Conservation (phyloP, 2,329 filamentous ascomycete genomes). For the Sporothrix sp. region DNA sequence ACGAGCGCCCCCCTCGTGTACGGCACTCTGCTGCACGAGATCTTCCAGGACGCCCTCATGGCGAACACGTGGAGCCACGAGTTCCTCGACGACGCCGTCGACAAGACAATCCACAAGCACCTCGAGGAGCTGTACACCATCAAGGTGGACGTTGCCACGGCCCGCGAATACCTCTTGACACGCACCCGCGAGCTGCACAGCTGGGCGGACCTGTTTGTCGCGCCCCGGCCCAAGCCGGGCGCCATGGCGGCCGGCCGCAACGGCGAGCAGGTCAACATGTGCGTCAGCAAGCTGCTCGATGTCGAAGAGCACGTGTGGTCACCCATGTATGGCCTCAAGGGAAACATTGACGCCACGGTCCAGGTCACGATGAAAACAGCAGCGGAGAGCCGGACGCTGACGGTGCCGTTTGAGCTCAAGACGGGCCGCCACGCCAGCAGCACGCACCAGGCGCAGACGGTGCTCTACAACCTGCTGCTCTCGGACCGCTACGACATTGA, state of each 20-base stretch:
- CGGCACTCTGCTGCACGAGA: constrained; percentile 85
- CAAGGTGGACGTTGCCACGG: constrained; percentile 61
- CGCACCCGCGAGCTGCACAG: constrained; percentile 73
- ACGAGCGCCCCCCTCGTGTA: constrained; percentile 76
- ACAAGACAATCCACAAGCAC: constrained; percentile 61
- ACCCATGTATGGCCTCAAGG: constrained; percentile 92
- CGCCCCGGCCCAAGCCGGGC: constrained; percentile 55
- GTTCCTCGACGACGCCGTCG: constrained; percentile 58
- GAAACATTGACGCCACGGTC: constrained; percentile 94
- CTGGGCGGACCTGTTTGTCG: constrained; percentile 79
- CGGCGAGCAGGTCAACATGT: constrained; percentile 66
- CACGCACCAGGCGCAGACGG: constrained; percentile 85
- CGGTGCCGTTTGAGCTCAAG: constrained; percentile 91
- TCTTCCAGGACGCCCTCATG: constrained; percentile 85
- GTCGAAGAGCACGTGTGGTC: constrained; percentile 99
- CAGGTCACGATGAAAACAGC: constrained; percentile 69
- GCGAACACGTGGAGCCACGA: constrained; percentile 68
- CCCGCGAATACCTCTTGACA: constrained; percentile 67
- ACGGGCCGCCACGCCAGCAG: constrained; percentile 77
- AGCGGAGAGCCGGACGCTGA: constrained; percentile 49
- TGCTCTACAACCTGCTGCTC: constrained; percentile 82
- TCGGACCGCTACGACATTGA: constrained; percentile 94
- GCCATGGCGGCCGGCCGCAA: constrained; percentile 73
- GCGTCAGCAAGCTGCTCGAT: constrained; percentile 86
- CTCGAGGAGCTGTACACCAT: constrained; percentile 87